Evolutionary conservation across 148 eudicot species (phyloP).

Genomic region (Vaccinium darrowii): DNA sequence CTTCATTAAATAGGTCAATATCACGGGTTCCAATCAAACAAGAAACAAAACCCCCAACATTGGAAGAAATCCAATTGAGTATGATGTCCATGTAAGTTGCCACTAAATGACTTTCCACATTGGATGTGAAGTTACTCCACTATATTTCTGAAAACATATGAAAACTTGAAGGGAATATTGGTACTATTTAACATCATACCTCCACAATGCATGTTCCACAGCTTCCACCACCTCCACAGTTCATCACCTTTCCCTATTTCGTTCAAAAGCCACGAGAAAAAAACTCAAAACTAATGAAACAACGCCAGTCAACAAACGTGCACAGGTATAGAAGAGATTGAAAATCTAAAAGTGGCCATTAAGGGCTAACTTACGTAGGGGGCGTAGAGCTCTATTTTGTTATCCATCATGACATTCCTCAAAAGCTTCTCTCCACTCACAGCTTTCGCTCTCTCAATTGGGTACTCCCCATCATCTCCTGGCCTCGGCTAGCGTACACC

Average conservation of each 20-base stretch:
- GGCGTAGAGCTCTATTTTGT: conserved; percentile 92
- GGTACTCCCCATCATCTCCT: conserved; percentile 57
- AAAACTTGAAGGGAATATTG: background rate
- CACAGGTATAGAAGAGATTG: background rate
- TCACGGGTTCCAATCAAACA: background rate
- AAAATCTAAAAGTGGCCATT: background rate
- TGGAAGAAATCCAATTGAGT: background rate
- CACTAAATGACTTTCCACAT: background rate
- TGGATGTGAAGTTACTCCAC: background rate
- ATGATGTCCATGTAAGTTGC: background rate
- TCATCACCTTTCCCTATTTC: conserved; percentile 82
- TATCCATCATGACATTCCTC: conserved; percentile 81
- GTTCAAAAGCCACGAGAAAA: background rate
- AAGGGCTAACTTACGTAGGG: conserved; percentile 63
- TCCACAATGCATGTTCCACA: conserved; percentile 97
- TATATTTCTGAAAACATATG: background rate
- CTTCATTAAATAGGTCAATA: background rate
- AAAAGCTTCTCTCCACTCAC: conserved; percentile 87
- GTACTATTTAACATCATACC: conserved; percentile 34
- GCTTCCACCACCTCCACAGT: conserved; percentile 95
- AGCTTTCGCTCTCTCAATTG: conserved; percentile 57
- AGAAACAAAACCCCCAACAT: background rate
- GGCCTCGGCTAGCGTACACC: conserved; percentile 51
- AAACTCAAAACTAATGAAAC: background rate
- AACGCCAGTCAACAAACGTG: background rate